These are phyloP conservation scores for Clarireedia hainanense DNA, from an alignment of 2,329 filamentous ascomycete genomes.

Conservation along the genomic window DNA sequence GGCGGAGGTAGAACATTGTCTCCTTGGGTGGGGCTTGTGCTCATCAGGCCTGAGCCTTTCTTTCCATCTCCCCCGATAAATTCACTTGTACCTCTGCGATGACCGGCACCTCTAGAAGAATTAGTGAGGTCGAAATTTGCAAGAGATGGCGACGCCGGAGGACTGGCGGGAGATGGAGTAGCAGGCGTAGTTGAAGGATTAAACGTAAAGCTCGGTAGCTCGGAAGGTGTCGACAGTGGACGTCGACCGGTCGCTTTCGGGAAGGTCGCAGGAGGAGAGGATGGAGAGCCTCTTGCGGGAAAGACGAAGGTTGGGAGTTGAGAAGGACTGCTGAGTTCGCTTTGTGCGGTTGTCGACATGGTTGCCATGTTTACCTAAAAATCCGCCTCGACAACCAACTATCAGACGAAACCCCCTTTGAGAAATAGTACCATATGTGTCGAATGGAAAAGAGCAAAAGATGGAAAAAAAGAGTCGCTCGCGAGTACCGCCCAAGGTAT, in stretches of 20 bases:
- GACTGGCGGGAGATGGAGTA: slow-evolving; percentile 30
- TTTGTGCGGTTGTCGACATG: slow-evolving; percentile 2
- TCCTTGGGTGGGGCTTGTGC: slow-evolving; percentile 61
- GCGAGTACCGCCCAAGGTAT: background rate
- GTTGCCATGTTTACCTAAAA: slow-evolving; percentile 10
- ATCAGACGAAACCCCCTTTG: background rate
- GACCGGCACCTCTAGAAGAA: slow-evolving; percentile 49
- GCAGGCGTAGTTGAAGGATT: background rate
- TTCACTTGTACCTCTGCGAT: slow-evolving; percentile 75
- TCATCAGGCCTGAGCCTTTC: slow-evolving; percentile 45
- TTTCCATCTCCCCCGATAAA: slow-evolving; percentile 68
- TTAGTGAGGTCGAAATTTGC: slow-evolving; percentile 6
- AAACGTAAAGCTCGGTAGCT: slow-evolving; percentile 7
- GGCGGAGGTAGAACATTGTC: slow-evolving; percentile 51
- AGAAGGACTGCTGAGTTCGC: slow-evolving; percentile 10
- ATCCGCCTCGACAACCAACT: slow-evolving; percentile 6
- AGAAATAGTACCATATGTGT: slow-evolving; percentile 7
- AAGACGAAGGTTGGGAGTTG: slow-evolving; percentile 24
- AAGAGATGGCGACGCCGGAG: slow-evolving; percentile 39
- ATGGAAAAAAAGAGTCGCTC: slow-evolving; percentile 4
- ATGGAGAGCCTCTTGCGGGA: slow-evolving; percentile 16
- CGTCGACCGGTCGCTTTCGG: slow-evolving; percentile 43
- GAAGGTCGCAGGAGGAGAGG: slow-evolving; percentile 17
- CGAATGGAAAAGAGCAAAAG: background rate
- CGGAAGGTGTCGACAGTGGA: slow-evolving; percentile 36